Evolutionary conservation across 106 monocot species (phyloP).

Genomic region (Dioscorea zingiberensis): DNA sequence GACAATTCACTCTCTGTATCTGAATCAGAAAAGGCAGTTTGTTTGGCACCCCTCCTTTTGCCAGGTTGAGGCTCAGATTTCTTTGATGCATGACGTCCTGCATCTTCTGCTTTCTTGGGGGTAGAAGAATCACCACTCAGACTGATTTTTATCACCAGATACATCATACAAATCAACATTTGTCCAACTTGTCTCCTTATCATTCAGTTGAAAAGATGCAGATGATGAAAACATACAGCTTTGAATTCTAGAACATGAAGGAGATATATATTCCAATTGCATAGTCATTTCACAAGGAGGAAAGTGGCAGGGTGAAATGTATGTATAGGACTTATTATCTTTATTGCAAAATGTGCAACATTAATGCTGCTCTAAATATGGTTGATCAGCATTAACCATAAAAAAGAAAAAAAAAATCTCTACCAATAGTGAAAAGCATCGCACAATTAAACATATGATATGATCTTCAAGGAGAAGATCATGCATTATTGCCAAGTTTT

Average conservation of each 20-base stretch:
- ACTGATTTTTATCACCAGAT: background rate
- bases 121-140: constrained; percentile 15
- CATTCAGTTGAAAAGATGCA: constrained; percentile 42
- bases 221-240: constrained; percentile 51
- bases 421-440: no score
- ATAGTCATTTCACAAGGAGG: background rate
- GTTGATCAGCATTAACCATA: no score
- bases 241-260: constrained; percentile 16
- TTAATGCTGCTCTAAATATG: no score
- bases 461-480: no score
- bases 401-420: background rate
- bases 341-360: background rate
- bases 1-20: no score
- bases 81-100: no score
- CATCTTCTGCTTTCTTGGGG: constrained; percentile 23
- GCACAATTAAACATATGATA: no score
- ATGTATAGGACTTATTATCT: background rate
- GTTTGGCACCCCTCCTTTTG: no score
- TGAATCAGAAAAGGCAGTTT: no score
- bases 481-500: no score
- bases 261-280: constrained; percentile 6
- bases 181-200: constrained; percentile 31
- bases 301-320: constrained; percentile 18
- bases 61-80: no score
- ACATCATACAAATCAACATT: constrained; percentile 4